These are phyloP conservation scores for Paracoccidioides lutzii DNA, from an alignment of 2,329 filamentous ascomycete species.

Conservation along the genomic window DNA sequence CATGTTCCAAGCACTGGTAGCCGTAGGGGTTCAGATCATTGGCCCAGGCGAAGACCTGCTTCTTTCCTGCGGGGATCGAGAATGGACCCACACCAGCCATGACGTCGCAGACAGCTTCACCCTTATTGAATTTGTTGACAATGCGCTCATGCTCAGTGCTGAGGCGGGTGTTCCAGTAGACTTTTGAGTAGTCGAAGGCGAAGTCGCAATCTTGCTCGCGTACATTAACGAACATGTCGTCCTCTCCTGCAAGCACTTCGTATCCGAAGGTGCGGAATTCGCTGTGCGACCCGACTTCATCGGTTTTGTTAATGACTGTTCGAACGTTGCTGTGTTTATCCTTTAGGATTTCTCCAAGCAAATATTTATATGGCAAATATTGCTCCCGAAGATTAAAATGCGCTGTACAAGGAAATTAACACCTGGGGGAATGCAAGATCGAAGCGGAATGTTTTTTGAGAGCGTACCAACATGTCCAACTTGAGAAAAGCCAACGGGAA, in stretches of 20 bases:
- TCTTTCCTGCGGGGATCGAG: conserved; percentile 80
- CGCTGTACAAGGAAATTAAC: conserved; percentile 35
- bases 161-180: conserved; percentile 95
- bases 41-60: conserved; percentile 82
- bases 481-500: conserved; percentile 73
- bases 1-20: conserved; percentile 56
- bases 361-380: conserved; percentile 70
- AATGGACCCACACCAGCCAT: conserved; percentile 98
- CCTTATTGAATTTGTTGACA: conserved; percentile 60
- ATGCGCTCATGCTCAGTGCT: conserved; percentile 79
- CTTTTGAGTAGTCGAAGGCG: conserved; percentile 84
- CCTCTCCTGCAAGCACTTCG: conserved; percentile 71
- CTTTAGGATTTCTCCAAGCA: conserved; percentile 73
- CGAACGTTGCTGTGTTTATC: conserved; percentile 75
- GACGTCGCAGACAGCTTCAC: conserved; percentile 85
- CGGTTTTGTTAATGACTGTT: conserved; percentile 93
- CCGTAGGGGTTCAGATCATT: conserved; percentile 95
- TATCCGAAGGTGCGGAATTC: conserved; percentile 87
- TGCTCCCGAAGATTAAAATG: conserved; percentile 80
- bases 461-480: conserved; percentile 70
- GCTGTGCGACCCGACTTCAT: conserved; percentile 73
- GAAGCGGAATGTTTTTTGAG: conserved; percentile 1
- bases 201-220: conserved; percentile 77
- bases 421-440: neutral
- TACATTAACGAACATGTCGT: conserved; percentile 72